Evolutionary conservation across 2,329 filamentous ascomycete species (phyloP).

Genomic region (Fusarium acutatum): DNA sequence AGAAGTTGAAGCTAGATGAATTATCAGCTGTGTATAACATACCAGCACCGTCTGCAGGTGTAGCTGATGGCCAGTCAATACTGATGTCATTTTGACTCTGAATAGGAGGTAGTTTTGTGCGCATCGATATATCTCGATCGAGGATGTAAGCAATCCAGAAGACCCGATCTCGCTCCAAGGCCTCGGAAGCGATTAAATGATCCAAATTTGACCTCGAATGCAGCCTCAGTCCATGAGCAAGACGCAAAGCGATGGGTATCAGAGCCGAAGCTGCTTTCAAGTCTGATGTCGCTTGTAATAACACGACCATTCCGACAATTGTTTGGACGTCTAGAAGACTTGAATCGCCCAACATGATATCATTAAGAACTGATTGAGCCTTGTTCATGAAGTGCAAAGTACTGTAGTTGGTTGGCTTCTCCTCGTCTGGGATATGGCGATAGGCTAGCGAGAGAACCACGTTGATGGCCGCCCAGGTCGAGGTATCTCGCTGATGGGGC

Average conservation of each 20-base stretch:
- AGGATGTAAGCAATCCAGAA: conserved; percentile 32
- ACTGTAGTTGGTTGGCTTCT: not conserved
- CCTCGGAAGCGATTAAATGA: not conserved
- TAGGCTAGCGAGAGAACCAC: conserved; percentile 15
- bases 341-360: not conserved
- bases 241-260: conserved; percentile 15
- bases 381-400: conserved; percentile 1
- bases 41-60: not conserved
- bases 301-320: conserved; percentile 13
- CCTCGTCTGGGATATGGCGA: not conserved
- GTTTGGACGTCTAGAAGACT: conserved; percentile 11
- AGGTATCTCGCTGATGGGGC: not conserved
- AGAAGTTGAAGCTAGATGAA: not conserved
- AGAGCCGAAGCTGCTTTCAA: conserved; percentile 5
- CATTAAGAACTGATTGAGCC: conserved; percentile 9
- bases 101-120: not conserved
- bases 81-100: conserved; percentile 4
- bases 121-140: conserved; percentile 12
- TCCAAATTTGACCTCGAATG: not conserved
- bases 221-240: conserved; percentile 5
- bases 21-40: not conserved
- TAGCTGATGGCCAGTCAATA: not conserved
- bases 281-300: conserved; percentile 3
- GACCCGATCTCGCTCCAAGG: not conserved
- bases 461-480: conserved; percentile 25